Evolutionary conservation across 2,329 filamentous ascomycete genomes (phyloP).

Genomic region (Hansfordia pulvinata): DNA sequence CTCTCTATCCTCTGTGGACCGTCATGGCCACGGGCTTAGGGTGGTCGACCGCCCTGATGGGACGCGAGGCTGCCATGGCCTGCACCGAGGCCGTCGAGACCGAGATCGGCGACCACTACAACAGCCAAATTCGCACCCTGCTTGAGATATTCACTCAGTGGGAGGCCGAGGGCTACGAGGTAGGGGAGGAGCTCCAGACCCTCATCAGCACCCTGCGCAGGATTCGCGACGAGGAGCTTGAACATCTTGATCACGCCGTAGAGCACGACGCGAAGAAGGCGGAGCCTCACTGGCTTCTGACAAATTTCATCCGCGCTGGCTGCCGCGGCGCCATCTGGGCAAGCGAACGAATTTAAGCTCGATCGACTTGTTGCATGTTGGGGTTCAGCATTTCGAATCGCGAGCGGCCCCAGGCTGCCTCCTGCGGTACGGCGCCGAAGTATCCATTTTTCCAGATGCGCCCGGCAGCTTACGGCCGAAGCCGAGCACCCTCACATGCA

Average conservation of each 20-base stretch:
- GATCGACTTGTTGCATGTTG: too few species aligned
- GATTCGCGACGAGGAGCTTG: slow-evolving; percentile 90
- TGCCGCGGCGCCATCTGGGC: slow-evolving; percentile 90
- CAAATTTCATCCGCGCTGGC: slow-evolving; percentile 75
- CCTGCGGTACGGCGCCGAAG: too few species aligned
- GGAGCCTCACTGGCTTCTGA: slow-evolving; percentile 77
- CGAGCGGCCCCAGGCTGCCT: too few species aligned
- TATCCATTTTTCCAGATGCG: too few species aligned
- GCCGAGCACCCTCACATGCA: too few species aligned
- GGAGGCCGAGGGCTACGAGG: slow-evolving; percentile 63
- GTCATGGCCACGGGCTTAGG: slow-evolving; percentile 68
- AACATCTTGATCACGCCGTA: slow-evolving; percentile 91
- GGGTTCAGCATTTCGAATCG: too few species aligned
- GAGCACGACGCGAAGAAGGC: slow-evolving; percentile 87
- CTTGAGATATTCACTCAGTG: slow-evolving; percentile 70
- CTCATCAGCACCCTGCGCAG: slow-evolving; percentile 62
- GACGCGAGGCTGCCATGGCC: slow-evolving; percentile 91
- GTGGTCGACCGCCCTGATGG: slow-evolving; percentile 80
- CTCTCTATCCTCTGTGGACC: slow-evolving; percentile 84
- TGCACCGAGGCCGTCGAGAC: slow-evolving; percentile 98
- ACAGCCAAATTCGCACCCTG: slow-evolving; percentile 72
- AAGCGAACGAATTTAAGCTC: slow-evolving; percentile 51
- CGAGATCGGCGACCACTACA: slow-evolving; percentile 94
- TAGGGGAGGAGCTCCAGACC: slow-evolving; percentile 63
- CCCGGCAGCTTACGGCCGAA: too few species aligned